A percentile compares a stretch with the other conserved stretches of the same genome.
These are phyloP conservation scores for Fusarium sp. DNA, from an alignment of 2,329 filamentous ascomycete genomes.

Conservation along the genomic window DNA sequence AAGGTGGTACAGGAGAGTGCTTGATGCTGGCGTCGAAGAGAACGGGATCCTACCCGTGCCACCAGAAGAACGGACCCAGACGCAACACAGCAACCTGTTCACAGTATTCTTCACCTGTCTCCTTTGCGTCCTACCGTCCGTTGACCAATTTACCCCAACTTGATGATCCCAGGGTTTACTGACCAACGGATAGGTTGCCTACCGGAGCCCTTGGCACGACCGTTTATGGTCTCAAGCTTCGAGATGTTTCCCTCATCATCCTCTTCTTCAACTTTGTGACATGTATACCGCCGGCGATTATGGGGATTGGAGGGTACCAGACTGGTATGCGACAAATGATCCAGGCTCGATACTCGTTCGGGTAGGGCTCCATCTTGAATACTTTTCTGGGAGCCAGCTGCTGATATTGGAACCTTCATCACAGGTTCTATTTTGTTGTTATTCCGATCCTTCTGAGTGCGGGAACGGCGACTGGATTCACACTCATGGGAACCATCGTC, in stretches of 20 bases:
- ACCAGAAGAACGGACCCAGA: constrained; percentile 64
- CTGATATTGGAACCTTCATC: constrained; percentile 25
- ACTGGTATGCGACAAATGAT: constrained; percentile 72
- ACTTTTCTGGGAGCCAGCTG: too few species aligned
- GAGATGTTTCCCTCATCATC: constrained; percentile 68
- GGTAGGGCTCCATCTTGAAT: constrained; percentile 47
- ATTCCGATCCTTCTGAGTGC: constrained; percentile 67
- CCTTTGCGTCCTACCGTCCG: constrained; percentile 69
- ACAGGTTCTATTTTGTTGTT: constrained; percentile 61
- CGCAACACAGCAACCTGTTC: constrained; percentile 67
- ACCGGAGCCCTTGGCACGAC: constrained; percentile 70
- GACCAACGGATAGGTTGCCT: constrained; percentile 57
- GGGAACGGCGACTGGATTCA: constrained; percentile 69
- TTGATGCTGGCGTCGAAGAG: constrained; percentile 62
- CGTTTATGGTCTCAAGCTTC: constrained; percentile 65
- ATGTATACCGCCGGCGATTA: constrained; percentile 66
- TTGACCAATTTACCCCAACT: constrained; percentile 12
- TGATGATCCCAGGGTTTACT: neutral
- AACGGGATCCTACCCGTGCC: constrained; percentile 70
- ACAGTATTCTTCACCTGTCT: constrained; percentile 71
- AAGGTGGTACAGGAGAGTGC: constrained; percentile 57
- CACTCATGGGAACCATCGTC: constrained; percentile 67
- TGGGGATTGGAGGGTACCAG: constrained; percentile 65
- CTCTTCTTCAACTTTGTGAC: constrained; percentile 69
- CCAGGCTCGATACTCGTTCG: constrained; percentile 71